A percentile compares a stretch with the other conserved stretches of the same genome.
phyloP scores from a whole-genome alignment of 1,284 basidiomycete genomes.

The Trichosporon faecale region DNA sequence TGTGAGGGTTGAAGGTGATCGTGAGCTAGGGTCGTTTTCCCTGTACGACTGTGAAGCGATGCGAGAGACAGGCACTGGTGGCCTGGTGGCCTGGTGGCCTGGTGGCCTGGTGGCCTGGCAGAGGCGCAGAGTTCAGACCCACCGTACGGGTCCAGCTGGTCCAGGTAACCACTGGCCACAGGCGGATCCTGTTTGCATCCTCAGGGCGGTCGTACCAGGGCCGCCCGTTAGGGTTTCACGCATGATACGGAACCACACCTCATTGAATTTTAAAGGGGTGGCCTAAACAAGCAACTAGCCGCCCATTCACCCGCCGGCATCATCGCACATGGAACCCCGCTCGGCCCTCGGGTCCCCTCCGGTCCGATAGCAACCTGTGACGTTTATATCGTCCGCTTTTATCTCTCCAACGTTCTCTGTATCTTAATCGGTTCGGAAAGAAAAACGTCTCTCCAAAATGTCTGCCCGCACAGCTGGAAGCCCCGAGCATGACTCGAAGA shows the following conservation, averaged over 20 bases:
- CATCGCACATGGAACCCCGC: conserved; percentile 9
- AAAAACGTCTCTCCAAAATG: conserved; percentile 16
- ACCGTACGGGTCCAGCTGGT: neutral
- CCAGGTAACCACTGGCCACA: neutral
- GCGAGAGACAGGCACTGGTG: too few species aligned
- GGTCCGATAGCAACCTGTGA: neutral
- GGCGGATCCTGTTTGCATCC: neutral
- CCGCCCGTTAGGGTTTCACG: neutral
- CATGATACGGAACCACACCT: neutral
- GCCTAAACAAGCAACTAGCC: neutral
- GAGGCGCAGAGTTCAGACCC: neutral
- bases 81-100: too few species aligned
- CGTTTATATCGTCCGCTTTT: neutral
- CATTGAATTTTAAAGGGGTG: neutral
- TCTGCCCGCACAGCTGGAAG: conserved; percentile 21
- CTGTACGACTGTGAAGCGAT: conserved; percentile 3
- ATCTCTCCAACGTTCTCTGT: neutral
- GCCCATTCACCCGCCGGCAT: neutral
- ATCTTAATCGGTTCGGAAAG: neutral
- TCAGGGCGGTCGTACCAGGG: neutral
- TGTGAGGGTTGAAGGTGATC: neutral
- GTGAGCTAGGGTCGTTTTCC: conserved; percentile 7
- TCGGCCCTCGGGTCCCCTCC: neutral
- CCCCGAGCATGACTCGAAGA: conserved; percentile 29
- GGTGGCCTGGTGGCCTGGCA: too few species aligned